A percentile compares a stretch with the other conserved stretches of the same genome.
phyloP scores from a whole-genome alignment of 2,329 filamentous ascomycete genomes.

The Passalora sequoiae region DNA sequence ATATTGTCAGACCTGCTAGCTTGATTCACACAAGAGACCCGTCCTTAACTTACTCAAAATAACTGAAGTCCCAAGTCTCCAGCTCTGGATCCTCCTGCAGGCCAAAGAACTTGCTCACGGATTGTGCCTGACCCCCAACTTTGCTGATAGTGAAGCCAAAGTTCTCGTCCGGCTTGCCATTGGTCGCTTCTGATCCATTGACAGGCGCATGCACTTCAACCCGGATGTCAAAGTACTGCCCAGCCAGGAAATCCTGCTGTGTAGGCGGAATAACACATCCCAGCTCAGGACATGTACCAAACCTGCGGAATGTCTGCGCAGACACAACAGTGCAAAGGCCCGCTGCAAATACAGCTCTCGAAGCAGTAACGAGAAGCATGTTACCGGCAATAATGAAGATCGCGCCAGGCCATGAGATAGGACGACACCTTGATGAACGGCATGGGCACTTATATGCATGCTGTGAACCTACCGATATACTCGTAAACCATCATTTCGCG shows the following conservation, averaged over 20 bases:
- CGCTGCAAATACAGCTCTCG: conserved; percentile 10
- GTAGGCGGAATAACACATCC: conserved; percentile 55
- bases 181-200: conserved; percentile 75
- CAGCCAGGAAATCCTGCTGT: conserved; percentile 73
- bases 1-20: neutral
- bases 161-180: conserved; percentile 60
- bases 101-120: conserved; percentile 63
- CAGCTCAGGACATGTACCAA: conserved; percentile 52
- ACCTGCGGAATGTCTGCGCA: conserved; percentile 53
- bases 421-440: conserved; percentile 18
- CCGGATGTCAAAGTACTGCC: conserved; percentile 78
- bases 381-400: no score
- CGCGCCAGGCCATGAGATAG: conserved; percentile 9
- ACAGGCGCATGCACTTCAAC: conserved; percentile 59
- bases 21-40: neutral
- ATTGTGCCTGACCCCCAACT: conserved; percentile 50
- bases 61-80: conserved; percentile 78
- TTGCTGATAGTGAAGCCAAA: conserved; percentile 73
- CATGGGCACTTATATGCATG: no score
- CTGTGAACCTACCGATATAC: no score
- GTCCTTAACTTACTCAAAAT: conserved; percentile 57
- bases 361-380: conserved; percentile 8
- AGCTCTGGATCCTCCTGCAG: conserved; percentile 63
- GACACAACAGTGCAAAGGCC: conserved; percentile 11
- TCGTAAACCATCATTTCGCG: no score